phyloP scores from a whole-genome alignment of 441 rosid species.

The Manihot esculenta region DNA sequence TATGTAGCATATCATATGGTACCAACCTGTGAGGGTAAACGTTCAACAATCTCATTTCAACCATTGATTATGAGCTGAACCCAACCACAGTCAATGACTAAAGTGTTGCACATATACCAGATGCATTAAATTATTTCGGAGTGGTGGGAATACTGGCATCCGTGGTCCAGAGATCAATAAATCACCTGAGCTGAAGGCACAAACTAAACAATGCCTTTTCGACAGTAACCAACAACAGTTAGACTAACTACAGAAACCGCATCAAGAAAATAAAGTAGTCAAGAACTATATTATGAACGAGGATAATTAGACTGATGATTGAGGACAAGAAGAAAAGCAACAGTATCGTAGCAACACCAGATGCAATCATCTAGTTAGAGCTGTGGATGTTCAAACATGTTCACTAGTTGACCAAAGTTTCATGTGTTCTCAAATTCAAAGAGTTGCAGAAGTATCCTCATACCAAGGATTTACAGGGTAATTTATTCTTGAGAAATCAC shows the following conservation, averaged over 20 bases:
- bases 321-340: too few relatives aligned
- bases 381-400: not conserved
- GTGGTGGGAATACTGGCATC: conserved; percentile 15
- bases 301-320: too few relatives aligned
- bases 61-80: too few relatives aligned
- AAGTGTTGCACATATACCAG: too few relatives aligned
- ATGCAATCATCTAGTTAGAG: not conserved
- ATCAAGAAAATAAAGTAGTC: not conserved
- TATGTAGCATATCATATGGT: too few relatives aligned
- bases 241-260: not conserved
- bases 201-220: not conserved
- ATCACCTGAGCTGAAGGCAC: not conserved
- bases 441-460: conserved; percentile 23
- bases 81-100: too few relatives aligned
- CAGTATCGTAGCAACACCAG: not conserved
- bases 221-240: not conserved
- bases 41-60: too few relatives aligned
- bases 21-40: too few relatives aligned
- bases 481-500: conserved; percentile 24
- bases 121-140: not conserved
- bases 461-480: conserved; percentile 19
- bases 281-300: too few relatives aligned
- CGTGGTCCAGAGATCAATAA: not conserved
- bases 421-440: not conserved
- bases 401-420: not conserved